Percentiles rank a stretch among this genome's conserved stretches.
phyloP scores from a whole-genome alignment of 371 early-diverging fungal genomes.

The Mortierella sp. region DNA sequence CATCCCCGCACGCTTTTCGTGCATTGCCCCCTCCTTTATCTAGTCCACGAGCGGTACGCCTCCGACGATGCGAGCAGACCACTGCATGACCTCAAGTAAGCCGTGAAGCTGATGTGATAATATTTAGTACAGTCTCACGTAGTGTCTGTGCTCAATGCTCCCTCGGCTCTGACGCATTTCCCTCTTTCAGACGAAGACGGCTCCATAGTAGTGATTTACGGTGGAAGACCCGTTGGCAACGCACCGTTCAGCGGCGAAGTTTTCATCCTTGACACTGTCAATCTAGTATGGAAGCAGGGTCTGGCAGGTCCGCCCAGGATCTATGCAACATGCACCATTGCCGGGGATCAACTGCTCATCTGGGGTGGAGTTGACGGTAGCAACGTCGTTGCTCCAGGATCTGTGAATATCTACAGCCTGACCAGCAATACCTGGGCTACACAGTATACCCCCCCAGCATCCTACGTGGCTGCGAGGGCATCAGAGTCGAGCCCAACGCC shows the following conservation, averaged over 20 bases:
- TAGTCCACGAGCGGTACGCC: conserved; percentile 21
- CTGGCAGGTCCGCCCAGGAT: conserved; percentile 17
- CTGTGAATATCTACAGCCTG: conserved; percentile 26
- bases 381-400: neutral
- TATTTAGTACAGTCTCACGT: neutral
- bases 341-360: conserved; percentile 28
- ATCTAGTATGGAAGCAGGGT: conserved; percentile 22
- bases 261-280: conserved; percentile 22
- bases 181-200: conserved; percentile 34
- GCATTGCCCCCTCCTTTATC: neutral
- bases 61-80: conserved; percentile 41
- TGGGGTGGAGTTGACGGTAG: conserved; percentile 31
- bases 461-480: conserved; percentile 7
- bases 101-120: too few relatives aligned
- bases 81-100: conserved; percentile 47
- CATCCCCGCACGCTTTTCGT: neutral
- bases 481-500: neutral
- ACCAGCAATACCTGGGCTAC: conserved; percentile 22
- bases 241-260: conserved; percentile 16
- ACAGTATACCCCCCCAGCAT: conserved; percentile 24
- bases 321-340: conserved; percentile 38
- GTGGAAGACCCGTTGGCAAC: conserved; percentile 16
- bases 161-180: neutral
- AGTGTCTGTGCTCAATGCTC: neutral
- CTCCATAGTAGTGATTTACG: conserved; percentile 23